Evolutionary conservation across 129 eudicot genomes (phyloP), one percentile per base, ranked within the genome.

Genomic region (Lonicera japonica): DNA sequence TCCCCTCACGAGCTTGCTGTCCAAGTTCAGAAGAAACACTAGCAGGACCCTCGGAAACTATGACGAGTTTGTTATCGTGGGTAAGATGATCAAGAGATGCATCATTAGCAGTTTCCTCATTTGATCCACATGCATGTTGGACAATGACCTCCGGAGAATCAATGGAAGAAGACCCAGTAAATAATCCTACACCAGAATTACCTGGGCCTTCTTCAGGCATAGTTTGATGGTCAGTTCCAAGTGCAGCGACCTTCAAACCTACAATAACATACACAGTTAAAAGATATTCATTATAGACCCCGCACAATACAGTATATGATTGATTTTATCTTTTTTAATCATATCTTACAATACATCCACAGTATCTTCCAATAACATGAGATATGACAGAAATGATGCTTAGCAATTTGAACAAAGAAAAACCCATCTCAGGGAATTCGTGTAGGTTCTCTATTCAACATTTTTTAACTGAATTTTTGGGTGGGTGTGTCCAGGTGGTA

Each of bases 381-480:
- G 2, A 29, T 29, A 29, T 6, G 6, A 29, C 36, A 29, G 36
- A 29, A 29, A 29, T 6, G 2, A 29, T 29, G 36, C 36, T 2
- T 29, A 29, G 36, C 36, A 29, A 29, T 29, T 29, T 54, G 46
- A 1, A 25, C 29, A 20, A n/a, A 0, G 23, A 29, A 29, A 25
- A 61, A 61, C 36, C n/a, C 39, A 60, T 24, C 51, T 74, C 66
- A 63, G 25, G 48, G 23, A 23, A 64, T 53, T 34, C 72, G 21
- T 58, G 39, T 17, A 45, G 54, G 8, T 46, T 12, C 20, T 11
- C 12, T 29, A 66, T 25, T 17, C 56, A 12, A 29, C 36, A 48
- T 19, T 56, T 18, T 13, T 17, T 29, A 25, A 13, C 10, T 41
- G 45, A 60, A n/a, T n/a, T n/a, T n/a, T n/a, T n/a, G n/a, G n/a